Evolutionary conservation across 164 flowering plant species (phyloP).

Genomic region (Brasenia schreberi): DNA sequence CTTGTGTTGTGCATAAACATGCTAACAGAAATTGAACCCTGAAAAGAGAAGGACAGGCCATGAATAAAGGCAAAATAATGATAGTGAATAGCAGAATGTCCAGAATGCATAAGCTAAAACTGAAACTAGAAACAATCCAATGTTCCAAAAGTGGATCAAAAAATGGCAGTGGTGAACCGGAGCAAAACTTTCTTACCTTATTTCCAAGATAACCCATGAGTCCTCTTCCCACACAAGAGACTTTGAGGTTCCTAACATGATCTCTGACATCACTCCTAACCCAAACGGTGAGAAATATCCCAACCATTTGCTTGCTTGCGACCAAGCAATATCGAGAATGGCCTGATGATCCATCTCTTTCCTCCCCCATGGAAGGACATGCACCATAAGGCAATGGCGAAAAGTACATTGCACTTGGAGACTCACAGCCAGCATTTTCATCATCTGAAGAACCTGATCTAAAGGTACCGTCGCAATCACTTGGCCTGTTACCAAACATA

Average conservation of each 20-base stretch:
- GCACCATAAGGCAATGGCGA: constrained; percentile 26
- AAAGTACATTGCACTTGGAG: constrained; percentile 21
- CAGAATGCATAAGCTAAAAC: no score
- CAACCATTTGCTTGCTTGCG: constrained; percentile 47
- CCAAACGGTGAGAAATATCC: constrained; percentile 40
- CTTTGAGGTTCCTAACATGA: constrained; percentile 28
- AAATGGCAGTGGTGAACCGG: neutral
- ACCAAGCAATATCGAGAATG: constrained; percentile 34
- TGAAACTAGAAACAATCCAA: neutral
- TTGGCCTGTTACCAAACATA: constrained; percentile 29
- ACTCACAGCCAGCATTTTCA: constrained; percentile 26
- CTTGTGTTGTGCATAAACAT: constrained; percentile 95
- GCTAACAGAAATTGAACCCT: constrained; percentile 98
- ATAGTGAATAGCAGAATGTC: no score
- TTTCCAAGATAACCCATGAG: constrained; percentile 52
- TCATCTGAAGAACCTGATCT: constrained; percentile 40
- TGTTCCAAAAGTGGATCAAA: neutral
- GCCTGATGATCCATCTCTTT: constrained; percentile 16
- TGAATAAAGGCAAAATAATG: neutral
- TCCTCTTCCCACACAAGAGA: constrained; percentile 44
- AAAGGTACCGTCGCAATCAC: constrained; percentile 26
- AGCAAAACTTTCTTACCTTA: constrained; percentile 21
- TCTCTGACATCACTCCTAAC: constrained; percentile 34
- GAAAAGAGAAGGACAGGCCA: constrained; percentile 14
- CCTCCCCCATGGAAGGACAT: constrained; percentile 23